A percentile compares a stretch with the other conserved stretches of the same genome.
These are phyloP conservation scores for Colletotrichum somersetense DNA, from an alignment of 2,329 filamentous ascomycete species.

Conservation along the genomic window DNA sequence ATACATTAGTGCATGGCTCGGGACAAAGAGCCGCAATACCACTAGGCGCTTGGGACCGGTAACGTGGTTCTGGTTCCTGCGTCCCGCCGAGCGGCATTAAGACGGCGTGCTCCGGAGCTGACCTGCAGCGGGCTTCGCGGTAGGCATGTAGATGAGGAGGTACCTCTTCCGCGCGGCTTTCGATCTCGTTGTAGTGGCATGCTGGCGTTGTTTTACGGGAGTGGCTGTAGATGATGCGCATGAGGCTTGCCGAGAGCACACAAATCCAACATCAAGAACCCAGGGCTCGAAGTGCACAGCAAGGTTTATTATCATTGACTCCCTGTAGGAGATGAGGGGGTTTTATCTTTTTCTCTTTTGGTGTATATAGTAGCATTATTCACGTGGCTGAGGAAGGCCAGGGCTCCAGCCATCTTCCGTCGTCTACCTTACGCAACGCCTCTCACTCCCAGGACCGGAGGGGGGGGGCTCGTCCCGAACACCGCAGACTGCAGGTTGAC, in stretches of 20 bases:
- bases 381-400: too few relatives aligned
- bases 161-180: too few relatives aligned
- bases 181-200: neutral
- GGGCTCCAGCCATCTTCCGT: too few relatives aligned
- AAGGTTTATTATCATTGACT: neutral
- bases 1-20: too few relatives aligned
- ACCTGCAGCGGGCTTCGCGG: neutral
- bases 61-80: slow-evolving; percentile 29
- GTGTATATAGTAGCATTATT: too few relatives aligned
- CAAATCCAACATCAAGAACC: neutral
- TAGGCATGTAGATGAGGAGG: neutral
- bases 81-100: neutral
- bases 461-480: too few relatives aligned
- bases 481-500: too few relatives aligned
- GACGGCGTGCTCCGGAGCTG: neutral
- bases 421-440: too few relatives aligned
- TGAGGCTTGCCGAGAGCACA: neutral
- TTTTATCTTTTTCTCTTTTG: too few relatives aligned
- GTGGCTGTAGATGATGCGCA: neutral
- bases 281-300: neutral
- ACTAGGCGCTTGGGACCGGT: slow-evolving; percentile 19
- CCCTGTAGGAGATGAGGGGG: too few relatives aligned
- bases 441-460: too few relatives aligned
- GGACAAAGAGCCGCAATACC: neutral
- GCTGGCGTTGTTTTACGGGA: neutral